Percentiles rank a stretch among this genome's conserved stretches.
Evolutionary conservation across 2,329 filamentous ascomycete genomes (phyloP).

Genomic region (Furcasterigmium sp.): DNA sequence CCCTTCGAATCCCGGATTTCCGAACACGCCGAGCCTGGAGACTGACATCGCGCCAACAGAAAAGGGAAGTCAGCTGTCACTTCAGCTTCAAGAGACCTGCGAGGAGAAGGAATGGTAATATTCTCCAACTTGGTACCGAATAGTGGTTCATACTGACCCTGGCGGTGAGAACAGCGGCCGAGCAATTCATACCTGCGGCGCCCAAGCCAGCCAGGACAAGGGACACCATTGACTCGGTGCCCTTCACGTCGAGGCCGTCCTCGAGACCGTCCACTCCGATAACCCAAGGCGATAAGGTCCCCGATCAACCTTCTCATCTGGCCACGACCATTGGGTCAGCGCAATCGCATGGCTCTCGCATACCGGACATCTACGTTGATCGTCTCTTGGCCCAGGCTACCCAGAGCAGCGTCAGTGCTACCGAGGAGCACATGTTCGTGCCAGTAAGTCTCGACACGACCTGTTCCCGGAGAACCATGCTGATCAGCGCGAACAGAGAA

Average conservation of each 20-base stretch:
- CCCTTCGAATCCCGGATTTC: not conserved
- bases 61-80: constrained; percentile 13
- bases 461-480: not conserved
- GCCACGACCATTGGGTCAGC: too few species aligned
- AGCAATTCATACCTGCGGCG: constrained; percentile 9
- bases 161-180: constrained; percentile 8
- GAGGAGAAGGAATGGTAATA: constrained; percentile 16
- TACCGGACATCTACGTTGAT: constrained; percentile 21
- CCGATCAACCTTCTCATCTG: too few species aligned
- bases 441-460: constrained; percentile 14
- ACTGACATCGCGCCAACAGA: not conserved
- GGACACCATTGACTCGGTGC: too few species aligned
- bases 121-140: not conserved
- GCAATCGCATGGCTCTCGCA: not conserved
- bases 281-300: too few species aligned
- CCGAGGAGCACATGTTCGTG: constrained; percentile 15
- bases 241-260: too few species aligned
- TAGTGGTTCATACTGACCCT: not conserved
- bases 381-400: constrained; percentile 16
- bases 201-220: not conserved
- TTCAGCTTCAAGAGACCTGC: constrained; percentile 18
- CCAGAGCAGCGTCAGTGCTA: constrained; percentile 2
- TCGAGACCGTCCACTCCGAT: too few species aligned
- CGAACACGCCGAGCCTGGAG: not conserved
- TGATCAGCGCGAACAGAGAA: constrained; percentile 14